Conservation (phyloP, 1,284 basidiomycete genomes). For the Agroathelia rolfsii region DNA sequence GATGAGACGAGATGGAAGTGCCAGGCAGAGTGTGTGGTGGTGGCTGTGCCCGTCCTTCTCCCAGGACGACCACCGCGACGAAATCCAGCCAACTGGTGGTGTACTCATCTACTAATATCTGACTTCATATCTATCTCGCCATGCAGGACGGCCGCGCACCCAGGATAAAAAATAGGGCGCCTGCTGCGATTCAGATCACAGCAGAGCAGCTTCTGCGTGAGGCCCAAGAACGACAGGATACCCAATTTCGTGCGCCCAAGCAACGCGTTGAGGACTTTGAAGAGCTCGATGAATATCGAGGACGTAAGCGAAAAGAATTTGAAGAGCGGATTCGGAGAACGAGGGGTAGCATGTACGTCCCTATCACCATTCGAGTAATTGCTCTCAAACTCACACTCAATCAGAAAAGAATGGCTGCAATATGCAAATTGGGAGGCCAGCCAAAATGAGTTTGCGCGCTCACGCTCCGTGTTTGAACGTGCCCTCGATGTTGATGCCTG, state of each 20-base stretch:
- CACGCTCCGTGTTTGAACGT: slow-evolving; percentile 92
- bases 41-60: too few species aligned
- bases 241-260: slow-evolving; percentile 82
- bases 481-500: slow-evolving; percentile 92
- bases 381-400: too few species aligned
- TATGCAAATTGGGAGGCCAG: slow-evolving; percentile 90
- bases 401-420: slow-evolving; percentile 71
- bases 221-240: slow-evolving; percentile 96
- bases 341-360: slow-evolving; percentile 68
- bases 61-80: too few species aligned
- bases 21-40: too few species aligned
- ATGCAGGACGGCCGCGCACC: slow-evolving; percentile 47
- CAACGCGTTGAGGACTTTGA: slow-evolving; percentile 96
- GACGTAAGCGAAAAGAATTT: slow-evolving; percentile 91
- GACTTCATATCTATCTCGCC: slow-evolving; percentile 10
- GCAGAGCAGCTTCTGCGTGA: slow-evolving; percentile 96
- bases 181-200: slow-evolving; percentile 93
- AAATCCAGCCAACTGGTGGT: too few species aligned
- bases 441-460: slow-evolving; percentile 90
- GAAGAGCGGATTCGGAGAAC: slow-evolving; percentile 92
- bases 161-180: slow-evolving; percentile 89
- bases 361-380: not conserved
- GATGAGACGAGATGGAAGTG: too few species aligned
- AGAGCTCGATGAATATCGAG: slow-evolving; percentile 93
- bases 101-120: not conserved